A percentile compares a stretch with the other conserved stretches of the same genome.
Evolutionary conservation across 768 basidiomycete species (phyloP).

Genomic region (Leccinum subgranulosum): DNA sequence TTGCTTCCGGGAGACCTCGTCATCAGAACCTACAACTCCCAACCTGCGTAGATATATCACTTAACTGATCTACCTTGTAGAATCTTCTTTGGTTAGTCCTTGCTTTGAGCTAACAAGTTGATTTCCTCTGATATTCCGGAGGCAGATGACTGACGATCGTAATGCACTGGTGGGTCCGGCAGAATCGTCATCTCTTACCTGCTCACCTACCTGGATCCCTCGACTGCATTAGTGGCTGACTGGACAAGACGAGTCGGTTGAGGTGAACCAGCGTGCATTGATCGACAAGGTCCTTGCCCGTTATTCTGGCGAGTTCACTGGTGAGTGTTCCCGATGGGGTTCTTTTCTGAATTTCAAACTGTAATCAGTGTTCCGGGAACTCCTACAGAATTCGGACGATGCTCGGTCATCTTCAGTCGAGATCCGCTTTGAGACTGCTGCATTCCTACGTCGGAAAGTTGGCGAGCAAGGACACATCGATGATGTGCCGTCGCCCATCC

Average conservation of each 20-base stretch:
- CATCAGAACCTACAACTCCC: neutral
- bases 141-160: constrained; percentile 29
- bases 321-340: constrained; percentile 26
- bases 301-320: constrained; percentile 93
- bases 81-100: neutral
- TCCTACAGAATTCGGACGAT: constrained; percentile 96
- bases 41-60: neutral
- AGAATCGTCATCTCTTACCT: neutral
- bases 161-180: constrained; percentile 24
- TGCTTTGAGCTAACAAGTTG: neutral
- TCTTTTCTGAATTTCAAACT: neutral
- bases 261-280: constrained; percentile 94
- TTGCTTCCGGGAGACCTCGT: neutral
- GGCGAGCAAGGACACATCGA: constrained; percentile 4
- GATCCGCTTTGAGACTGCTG: constrained; percentile 73
- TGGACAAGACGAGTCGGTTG: constrained; percentile 79
- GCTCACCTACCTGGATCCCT: neutral
- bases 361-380: constrained; percentile 63
- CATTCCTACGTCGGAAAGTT: constrained; percentile 34
- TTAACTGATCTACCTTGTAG: neutral
- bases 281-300: constrained; percentile 96
- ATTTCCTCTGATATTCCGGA: neutral
- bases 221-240: constrained; percentile 39
- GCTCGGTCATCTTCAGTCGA: constrained; percentile 74
- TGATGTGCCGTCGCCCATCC: constrained; percentile 32